These are phyloP conservation scores for Ophiosphaerella korrae DNA, from an alignment of 2,329 filamentous ascomycete species.

Conservation along the genomic window DNA sequence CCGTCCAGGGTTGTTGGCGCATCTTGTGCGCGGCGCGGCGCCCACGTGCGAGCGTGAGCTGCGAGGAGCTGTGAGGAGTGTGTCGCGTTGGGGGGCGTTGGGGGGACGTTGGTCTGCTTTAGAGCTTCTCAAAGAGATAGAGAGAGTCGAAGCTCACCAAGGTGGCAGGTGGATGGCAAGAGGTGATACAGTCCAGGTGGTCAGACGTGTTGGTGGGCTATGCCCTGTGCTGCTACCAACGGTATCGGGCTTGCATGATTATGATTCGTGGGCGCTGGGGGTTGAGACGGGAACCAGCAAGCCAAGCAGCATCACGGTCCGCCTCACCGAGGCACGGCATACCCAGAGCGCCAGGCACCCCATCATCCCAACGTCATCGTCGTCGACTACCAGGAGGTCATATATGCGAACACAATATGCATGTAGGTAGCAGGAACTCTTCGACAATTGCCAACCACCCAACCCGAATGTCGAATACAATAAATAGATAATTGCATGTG, in stretches of 20 bases:
- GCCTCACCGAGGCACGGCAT: constrained; percentile 21
- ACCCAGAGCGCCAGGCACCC: neutral
- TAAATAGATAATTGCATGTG: neutral
- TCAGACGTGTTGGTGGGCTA: constrained; percentile 12
- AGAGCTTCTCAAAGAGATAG: constrained; percentile 6
- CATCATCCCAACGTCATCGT: constrained; percentile 1
- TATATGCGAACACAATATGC: too few species aligned
- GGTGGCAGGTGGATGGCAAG: constrained; percentile 1
- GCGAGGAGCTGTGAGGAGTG: too few species aligned
- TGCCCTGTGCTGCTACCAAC: neutral
- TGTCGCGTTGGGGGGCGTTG: constrained; percentile 1
- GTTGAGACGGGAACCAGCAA: constrained; percentile 8
- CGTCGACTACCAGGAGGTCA: too few species aligned
- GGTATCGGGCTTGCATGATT: constrained; percentile 24
- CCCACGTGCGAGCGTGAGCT: constrained; percentile 25
- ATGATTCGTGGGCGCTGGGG: constrained; percentile 30
- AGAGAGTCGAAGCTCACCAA: constrained; percentile 19
- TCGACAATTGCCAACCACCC: too few species aligned
- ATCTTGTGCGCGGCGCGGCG: constrained; percentile 40
- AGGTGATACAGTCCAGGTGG: constrained; percentile 15
- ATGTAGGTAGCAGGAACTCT: too few species aligned
- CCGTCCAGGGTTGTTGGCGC: constrained; percentile 41
- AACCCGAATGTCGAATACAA: neutral
- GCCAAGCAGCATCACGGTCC: constrained; percentile 19
- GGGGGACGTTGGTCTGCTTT: neutral